These are phyloP conservation scores for Paragyromitra xinjiangensis DNA, from an alignment of 495 filamentous ascomycete species.

Conservation along the genomic window DNA sequence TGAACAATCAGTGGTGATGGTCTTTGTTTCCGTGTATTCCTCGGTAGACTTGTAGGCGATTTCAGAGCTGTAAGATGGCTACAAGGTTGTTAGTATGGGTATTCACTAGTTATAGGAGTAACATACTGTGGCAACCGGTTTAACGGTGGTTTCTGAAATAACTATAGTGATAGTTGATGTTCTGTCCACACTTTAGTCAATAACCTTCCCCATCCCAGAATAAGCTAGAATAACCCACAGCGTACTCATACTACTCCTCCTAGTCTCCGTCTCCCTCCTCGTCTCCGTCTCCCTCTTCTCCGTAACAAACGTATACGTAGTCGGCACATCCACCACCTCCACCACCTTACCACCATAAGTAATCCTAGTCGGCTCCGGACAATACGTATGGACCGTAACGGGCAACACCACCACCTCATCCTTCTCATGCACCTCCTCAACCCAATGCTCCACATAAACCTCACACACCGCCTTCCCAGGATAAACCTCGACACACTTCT, in stretches of 20 bases:
- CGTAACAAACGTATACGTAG: conserved; percentile 61
- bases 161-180: conserved; percentile 29
- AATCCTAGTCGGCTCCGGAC: conserved; percentile 32
- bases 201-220: not conserved
- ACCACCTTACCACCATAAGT: conserved; percentile 59
- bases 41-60: not conserved
- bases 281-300: conserved; percentile 56
- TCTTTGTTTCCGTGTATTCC: conserved; percentile 18
- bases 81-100: not conserved
- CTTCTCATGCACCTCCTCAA: conserved; percentile 14
- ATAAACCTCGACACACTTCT: conserved; percentile 20
- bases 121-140: conserved; percentile 10
- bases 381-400: conserved; percentile 44
- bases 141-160: not conserved
- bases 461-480: conserved; percentile 17
- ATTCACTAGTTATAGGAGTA: not conserved
- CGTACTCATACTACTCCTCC: conserved; percentile 2
- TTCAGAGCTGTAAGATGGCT: conserved; percentile 12
- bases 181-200: not conserved
- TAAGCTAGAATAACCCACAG: conserved; percentile 10
- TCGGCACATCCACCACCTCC: conserved; percentile 62
- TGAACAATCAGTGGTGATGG: conserved; percentile 10
- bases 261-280: not conserved
- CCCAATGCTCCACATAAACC: conserved; percentile 35
- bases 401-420: conserved; percentile 22